phyloP scores from a whole-genome alignment of 139 green algal genomes.

The Marvania coccoides region DNA sequence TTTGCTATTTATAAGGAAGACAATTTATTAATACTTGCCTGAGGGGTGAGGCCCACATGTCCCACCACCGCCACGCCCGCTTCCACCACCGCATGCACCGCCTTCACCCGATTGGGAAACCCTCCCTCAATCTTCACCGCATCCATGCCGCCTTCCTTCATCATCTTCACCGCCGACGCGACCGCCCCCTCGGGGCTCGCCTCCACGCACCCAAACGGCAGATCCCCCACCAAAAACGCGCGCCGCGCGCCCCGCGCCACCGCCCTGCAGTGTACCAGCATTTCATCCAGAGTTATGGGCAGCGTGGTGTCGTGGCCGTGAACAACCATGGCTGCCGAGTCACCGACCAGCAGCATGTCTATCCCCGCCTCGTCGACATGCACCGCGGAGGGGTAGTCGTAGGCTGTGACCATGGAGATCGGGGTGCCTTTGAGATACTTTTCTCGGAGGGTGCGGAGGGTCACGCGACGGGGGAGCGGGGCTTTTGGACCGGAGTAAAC shows the following conservation, averaged over 20 bases:
- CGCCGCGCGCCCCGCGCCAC: slow-evolving; percentile 69
- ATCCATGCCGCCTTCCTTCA: slow-evolving; percentile 97
- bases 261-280: slow-evolving; percentile 89
- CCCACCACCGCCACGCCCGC: slow-evolving; percentile 97
- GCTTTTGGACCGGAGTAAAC: slow-evolving; percentile 13
- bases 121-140: slow-evolving; percentile 96
- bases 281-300: slow-evolving; percentile 93
- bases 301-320: slow-evolving; percentile 99
- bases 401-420: slow-evolving; percentile 94
- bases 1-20: no score
- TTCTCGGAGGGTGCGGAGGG: slow-evolving; percentile 61
- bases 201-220: slow-evolving; percentile 93
- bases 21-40: no score
- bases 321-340: slow-evolving; percentile 95
- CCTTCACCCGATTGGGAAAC: slow-evolving; percentile 45
- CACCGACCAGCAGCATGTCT: slow-evolving; percentile 93
- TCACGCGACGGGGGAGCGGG: slow-evolving; percentile 53
- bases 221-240: slow-evolving; percentile 63
- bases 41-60: slow-evolving; percentile 92
- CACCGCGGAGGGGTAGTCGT: slow-evolving; percentile 98
- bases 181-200: slow-evolving; percentile 56
- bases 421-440: slow-evolving; percentile 75
- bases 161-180: slow-evolving; percentile 64
- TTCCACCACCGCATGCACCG: slow-evolving; percentile 72
- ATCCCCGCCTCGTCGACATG: slow-evolving; percentile 87